phyloP scores from a whole-genome alignment of 2,329 filamentous ascomycete species.

The Clonostachys chloroleuca region DNA sequence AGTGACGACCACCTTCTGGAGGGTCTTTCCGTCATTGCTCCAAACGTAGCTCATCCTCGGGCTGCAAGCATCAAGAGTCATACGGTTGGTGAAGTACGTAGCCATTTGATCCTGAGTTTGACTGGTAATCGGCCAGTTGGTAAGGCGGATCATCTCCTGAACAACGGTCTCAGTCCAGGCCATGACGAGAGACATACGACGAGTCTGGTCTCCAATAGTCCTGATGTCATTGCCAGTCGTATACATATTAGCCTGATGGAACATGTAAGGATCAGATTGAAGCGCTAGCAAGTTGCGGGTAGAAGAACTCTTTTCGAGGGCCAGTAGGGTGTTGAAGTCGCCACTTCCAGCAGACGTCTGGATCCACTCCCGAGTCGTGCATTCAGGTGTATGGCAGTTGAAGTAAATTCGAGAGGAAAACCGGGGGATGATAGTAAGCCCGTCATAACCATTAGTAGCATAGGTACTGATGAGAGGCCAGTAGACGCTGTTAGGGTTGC shows the following conservation, averaged over 20 bases:
- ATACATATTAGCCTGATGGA: constrained; percentile 60
- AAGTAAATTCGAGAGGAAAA: constrained; percentile 62
- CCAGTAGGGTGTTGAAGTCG: constrained; percentile 44
- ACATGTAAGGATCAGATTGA: constrained; percentile 52
- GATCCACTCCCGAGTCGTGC: constrained; percentile 56
- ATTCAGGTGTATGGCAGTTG: constrained; percentile 54
- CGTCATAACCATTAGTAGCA: constrained; percentile 46
- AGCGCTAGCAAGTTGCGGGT: constrained; percentile 52
- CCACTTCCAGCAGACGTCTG: constrained; percentile 51
- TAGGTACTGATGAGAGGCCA: constrained; percentile 51
- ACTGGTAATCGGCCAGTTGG: constrained; percentile 13
- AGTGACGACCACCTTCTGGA: constrained; percentile 43
- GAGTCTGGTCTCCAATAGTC: constrained; percentile 41
- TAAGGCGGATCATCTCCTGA: constrained; percentile 46
- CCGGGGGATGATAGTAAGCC: constrained; percentile 52
- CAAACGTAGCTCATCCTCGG: constrained; percentile 41
- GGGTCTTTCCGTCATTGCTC: constrained; percentile 30
- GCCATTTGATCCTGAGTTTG: constrained; percentile 40
- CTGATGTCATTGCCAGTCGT: constrained; percentile 38
- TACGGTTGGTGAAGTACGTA: constrained; percentile 44
- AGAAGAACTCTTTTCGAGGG: constrained; percentile 44
- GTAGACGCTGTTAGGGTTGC: constrained; percentile 46
- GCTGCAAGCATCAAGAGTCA: constrained; percentile 44
- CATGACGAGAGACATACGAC: constrained; percentile 47
- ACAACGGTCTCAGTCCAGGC: constrained; percentile 52